Percentiles rank a stretch among this genome's conserved stretches.
Evolutionary conservation across 2,329 filamentous ascomycete species (phyloP).

Genomic region (Aspergillus oerlinghausenensis): DNA sequence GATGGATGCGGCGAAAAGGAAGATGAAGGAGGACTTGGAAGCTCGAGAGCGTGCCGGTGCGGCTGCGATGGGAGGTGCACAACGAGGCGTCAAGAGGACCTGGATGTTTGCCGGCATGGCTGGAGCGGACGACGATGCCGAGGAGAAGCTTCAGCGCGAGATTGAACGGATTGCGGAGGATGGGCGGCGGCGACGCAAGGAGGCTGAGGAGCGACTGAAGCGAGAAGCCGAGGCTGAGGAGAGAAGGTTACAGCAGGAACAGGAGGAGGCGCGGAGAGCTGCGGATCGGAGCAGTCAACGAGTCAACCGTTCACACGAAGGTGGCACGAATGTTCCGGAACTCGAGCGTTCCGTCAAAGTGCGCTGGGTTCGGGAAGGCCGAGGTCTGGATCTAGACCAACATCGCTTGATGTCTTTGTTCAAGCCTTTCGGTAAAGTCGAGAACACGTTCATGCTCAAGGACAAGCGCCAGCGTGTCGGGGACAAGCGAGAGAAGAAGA

Average conservation of each 20-base stretch:
- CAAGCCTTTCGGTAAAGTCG: slow-evolving; percentile 52
- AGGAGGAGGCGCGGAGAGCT: slow-evolving; percentile 41
- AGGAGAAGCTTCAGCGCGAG: slow-evolving; percentile 50
- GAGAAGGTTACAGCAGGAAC: slow-evolving; percentile 33
- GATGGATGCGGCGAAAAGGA: slow-evolving; percentile 67
- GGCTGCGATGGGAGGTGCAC: slow-evolving; percentile 32
- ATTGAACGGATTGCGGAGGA: slow-evolving; percentile 51
- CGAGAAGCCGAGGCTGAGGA: slow-evolving; percentile 42
- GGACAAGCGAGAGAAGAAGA: slow-evolving; percentile 48
- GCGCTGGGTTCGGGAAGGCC: slow-evolving; percentile 49
- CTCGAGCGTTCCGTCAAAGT: slow-evolving; percentile 56
- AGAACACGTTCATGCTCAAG: slow-evolving; percentile 51
- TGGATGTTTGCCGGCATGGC: slow-evolving; percentile 35
- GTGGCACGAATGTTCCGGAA: slow-evolving; percentile 45
- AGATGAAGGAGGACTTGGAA: slow-evolving; percentile 84
- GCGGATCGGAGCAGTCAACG: slow-evolving; percentile 27
- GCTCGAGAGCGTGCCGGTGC: slow-evolving; percentile 59
- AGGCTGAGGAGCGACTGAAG: slow-evolving; percentile 44
- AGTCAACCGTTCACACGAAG: slow-evolving; percentile 33
- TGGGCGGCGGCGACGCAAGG: slow-evolving; percentile 48
- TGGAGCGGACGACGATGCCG: slow-evolving; percentile 37
- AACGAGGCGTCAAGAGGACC: slow-evolving; percentile 55
- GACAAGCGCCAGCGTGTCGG: slow-evolving; percentile 52
- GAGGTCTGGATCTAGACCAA: slow-evolving; percentile 44
- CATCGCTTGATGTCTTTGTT: slow-evolving; percentile 47